A percentile compares a stretch with the other conserved stretches of the same genome.
phyloP scores from a whole-genome alignment of 2,329 filamentous ascomycete genomes.

The Trichoderma semiorbis region DNA sequence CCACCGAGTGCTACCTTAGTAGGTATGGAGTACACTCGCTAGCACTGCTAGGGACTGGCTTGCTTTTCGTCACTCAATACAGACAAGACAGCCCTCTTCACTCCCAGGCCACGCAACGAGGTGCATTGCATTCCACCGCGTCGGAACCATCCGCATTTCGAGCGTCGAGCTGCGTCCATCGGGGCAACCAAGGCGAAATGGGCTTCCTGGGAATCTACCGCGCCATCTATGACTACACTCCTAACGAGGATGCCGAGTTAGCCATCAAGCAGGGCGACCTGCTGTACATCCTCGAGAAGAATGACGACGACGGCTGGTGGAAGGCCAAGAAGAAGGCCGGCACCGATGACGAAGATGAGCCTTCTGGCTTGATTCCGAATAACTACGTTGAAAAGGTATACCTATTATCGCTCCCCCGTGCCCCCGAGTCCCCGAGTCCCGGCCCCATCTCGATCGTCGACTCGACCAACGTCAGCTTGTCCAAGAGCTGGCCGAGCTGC shows the following conservation, averaged over 20 bases:
- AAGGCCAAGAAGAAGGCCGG: conserved; percentile 88
- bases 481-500: background rate
- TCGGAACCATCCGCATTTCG: conserved; percentile 17
- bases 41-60: conserved; percentile 15
- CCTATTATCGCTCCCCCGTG: background rate
- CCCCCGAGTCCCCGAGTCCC: conserved; percentile 9
- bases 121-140: conserved; percentile 15
- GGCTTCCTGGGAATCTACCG: conserved; percentile 89
- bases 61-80: background rate
- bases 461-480: background rate
- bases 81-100: conserved; percentile 13
- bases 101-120: conserved; percentile 8
- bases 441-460: background rate
- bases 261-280: conserved; percentile 81
- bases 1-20: background rate
- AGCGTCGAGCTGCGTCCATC: conserved; percentile 23
- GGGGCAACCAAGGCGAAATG: conserved; percentile 51
- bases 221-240: conserved; percentile 88
- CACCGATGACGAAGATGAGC: conserved; percentile 83
- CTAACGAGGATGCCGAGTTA: conserved; percentile 82
- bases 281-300: conserved; percentile 84
- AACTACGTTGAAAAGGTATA: conserved; percentile 91
- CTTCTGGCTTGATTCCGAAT: conserved; percentile 82
- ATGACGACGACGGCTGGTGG: conserved; percentile 82
- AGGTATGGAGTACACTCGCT: conserved; percentile 10